phyloP scores from a whole-genome alignment of 495 filamentous ascomycete genomes.

The Xylaria longipes region DNA sequence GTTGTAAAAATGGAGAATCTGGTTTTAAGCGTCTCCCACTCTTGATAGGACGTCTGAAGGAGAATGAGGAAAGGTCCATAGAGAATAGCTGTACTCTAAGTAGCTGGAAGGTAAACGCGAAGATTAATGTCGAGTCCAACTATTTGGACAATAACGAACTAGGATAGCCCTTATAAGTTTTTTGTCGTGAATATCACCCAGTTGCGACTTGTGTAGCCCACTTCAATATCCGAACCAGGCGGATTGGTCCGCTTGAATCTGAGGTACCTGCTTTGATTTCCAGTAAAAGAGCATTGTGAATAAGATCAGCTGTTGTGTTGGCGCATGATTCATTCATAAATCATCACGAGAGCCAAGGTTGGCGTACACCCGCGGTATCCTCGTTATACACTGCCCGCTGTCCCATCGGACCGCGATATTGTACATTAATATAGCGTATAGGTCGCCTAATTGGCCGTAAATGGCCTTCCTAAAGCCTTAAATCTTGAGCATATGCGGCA shows the following conservation, averaged over 20 bases:
- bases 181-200: background rate
- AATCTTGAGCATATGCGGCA: no score
- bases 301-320: background rate
- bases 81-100: background rate
- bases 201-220: background rate
- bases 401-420: no score
- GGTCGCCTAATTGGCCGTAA: no score
- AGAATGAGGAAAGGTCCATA: background rate
- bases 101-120: background rate
- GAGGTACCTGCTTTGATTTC: background rate
- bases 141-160: background rate
- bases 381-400: no score
- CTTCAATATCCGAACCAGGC: background rate
- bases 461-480: no score
- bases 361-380: no score
- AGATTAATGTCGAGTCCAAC: background rate
- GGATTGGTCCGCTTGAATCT: background rate
- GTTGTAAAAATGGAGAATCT: background rate
- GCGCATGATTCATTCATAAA: no score
- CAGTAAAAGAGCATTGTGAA: background rate
- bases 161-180: background rate
- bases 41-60: background rate
- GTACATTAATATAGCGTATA: no score
- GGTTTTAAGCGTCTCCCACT: background rate
- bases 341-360: no score